Base-by-base conservation (phyloP, 495 filamentous ascomycete species). In the Talaromyces wortmannii region DNA sequence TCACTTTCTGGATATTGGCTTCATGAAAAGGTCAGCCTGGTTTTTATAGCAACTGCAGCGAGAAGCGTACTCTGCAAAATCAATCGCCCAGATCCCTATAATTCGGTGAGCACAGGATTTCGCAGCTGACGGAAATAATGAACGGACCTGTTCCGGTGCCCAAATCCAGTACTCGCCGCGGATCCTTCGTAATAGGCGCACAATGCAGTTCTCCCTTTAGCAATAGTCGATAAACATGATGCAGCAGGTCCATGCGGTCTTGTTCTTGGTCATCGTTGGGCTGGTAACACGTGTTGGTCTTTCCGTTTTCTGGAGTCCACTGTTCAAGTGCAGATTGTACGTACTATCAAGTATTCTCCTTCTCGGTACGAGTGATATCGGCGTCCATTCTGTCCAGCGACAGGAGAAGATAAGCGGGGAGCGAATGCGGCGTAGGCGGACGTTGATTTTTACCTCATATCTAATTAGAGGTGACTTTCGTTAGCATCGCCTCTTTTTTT, bases 191-290 rank as follows among this genome's bases (percentile, higher is more conserved):
- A 12, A 81, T 62, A 8, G 72, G 72, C 5, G 75, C 68, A 12
- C 71, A 56, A 55, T 69, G 67, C 10, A 80, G 67, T 15, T 62
- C 68, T 12, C 71, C 76, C 48, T 73, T 68, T 2, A 78, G 64
- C 12, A 71, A 61, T 29, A 72, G 36, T 23, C 23, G 17, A 49
- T 66, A 71, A 59, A 81, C 72, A 40, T 77, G 73, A 59, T 86
- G 82, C 42, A 77, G 69, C 53, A 86, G 67, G 55, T 86, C 83
- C 58, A 86, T 77, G 31, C 85, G 75, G 52, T 85, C 82, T 57
- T 84, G 78, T 63, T 88, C 83, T 12, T 67, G 62, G 29, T 53
- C 55, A 50, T 59, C 54, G 16, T 56, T 56, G 15, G 57, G 57
- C 58, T 61, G 31, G 10, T 31, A 58, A 45, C 15, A 10, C 13